A percentile compares a stretch with the other conserved stretches of the same genome.
Evolutionary conservation across 768 basidiomycete genomes (phyloP).

Genomic region (Russula olivacea): DNA sequence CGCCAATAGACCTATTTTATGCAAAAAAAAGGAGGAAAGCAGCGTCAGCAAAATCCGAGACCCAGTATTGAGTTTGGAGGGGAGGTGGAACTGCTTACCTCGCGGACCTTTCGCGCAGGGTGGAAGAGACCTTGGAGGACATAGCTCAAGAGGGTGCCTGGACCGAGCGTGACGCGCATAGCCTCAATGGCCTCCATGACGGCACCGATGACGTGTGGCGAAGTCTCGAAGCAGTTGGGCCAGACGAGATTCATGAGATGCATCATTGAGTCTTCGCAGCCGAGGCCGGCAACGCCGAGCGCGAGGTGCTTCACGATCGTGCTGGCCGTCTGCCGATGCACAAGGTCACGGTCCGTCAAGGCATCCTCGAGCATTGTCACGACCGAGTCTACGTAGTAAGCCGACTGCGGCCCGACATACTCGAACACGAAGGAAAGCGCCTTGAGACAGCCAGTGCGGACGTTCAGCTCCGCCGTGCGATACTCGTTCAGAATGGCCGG

Average conservation of each 20-base stretch:
- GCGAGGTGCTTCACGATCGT: conserved; percentile 98
- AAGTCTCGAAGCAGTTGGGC: conserved; percentile 99
- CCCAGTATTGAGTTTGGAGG: no score
- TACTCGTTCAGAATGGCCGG: conserved; percentile 99
- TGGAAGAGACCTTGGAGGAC: conserved; percentile 95
- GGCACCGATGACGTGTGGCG: conserved; percentile 95
- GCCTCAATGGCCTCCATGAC: conserved; percentile 98
- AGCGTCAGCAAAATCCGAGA: no score
- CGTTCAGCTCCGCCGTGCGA: conserved; percentile 95
- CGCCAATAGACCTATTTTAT: conserved; percentile 72
- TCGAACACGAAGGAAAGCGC: conserved; percentile 98
- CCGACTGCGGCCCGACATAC: conserved; percentile 96
- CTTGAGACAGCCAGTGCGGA: conserved; percentile 97
- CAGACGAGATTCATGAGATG: conserved; percentile 98
- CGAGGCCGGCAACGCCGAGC: conserved; percentile 92
- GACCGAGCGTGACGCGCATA: conserved; percentile 93
- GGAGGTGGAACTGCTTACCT: conserved; percentile 47
- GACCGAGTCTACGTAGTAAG: conserved; percentile 94
- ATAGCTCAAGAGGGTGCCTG: conserved; percentile 88
- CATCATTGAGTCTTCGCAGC: conserved; percentile 96
- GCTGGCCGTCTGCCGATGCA: conserved; percentile 96
- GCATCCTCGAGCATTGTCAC: conserved; percentile 98
- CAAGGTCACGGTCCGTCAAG: conserved; percentile 94
- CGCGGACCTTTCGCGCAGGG: conserved; percentile 92
- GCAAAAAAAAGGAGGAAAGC: neutral